Percentiles rank a stretch among this genome's conserved stretches.
phyloP scores from a whole-genome alignment of 495 filamentous ascomycete species.

The Neurospora discreta region DNA sequence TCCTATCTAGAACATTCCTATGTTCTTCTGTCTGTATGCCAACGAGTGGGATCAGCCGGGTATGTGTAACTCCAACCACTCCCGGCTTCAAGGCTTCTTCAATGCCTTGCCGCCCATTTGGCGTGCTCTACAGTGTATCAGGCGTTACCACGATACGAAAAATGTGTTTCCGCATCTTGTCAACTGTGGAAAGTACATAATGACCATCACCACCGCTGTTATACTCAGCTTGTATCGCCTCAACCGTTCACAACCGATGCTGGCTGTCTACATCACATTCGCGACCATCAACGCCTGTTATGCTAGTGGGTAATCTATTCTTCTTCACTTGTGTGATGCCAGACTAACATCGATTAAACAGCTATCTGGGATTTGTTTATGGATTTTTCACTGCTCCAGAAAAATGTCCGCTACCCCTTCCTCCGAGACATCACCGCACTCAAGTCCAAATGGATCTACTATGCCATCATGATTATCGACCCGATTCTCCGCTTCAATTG shows the following conservation, averaged over 20 bases:
- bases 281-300: constrained; percentile 74
- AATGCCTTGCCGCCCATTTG: constrained; percentile 72
- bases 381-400: constrained; percentile 84
- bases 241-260: constrained; percentile 37
- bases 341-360: constrained; percentile 9
- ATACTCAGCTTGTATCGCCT: constrained; percentile 76
- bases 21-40: constrained; percentile 93
- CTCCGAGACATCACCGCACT: constrained; percentile 74
- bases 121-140: constrained; percentile 81
- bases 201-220: constrained; percentile 69
- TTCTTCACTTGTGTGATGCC: not conserved
- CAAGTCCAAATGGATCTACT: constrained; percentile 70
- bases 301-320: constrained; percentile 43
- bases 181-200: constrained; percentile 86
- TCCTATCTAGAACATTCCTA: constrained; percentile 57
- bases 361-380: constrained; percentile 93
- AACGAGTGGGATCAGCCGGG: constrained; percentile 56
- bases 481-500: constrained; percentile 88
- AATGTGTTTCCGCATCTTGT: constrained; percentile 86
- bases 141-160: constrained; percentile 77
- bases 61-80: constrained; percentile 78
- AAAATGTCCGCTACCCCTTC: constrained; percentile 53
- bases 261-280: constrained; percentile 64
- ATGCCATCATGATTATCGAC: constrained; percentile 70
- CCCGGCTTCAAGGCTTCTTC: constrained; percentile 77